Evolutionary conservation across 2,329 filamentous ascomycete genomes (phyloP).

Genomic region (Tolypocladium paradoxum): DNA sequence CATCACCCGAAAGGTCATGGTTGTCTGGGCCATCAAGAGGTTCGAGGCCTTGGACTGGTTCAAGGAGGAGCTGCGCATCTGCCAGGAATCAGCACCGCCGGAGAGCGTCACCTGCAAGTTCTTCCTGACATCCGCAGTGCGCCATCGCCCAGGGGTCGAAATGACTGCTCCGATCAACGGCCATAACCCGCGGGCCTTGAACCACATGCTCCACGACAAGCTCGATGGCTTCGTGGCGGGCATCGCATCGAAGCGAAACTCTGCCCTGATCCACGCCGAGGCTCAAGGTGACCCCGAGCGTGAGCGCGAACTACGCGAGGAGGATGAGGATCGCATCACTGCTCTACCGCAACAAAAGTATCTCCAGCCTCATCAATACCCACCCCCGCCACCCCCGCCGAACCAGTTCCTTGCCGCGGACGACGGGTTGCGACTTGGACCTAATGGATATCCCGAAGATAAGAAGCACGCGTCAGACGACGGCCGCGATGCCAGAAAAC

Average conservation of each 20-base stretch:
- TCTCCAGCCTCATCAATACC: constrained; percentile 40
- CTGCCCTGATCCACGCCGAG: constrained; percentile 70
- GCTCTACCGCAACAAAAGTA: constrained; percentile 63
- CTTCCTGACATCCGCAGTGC: constrained; percentile 68
- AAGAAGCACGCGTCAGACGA: constrained; percentile 19
- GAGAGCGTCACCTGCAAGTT: constrained; percentile 90
- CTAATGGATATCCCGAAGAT: constrained; percentile 29
- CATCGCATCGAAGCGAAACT: constrained; percentile 79
- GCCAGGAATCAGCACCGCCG: constrained; percentile 76
- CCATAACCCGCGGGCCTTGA: constrained; percentile 44
- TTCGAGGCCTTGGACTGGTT: constrained; percentile 97
- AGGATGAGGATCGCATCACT: constrained; percentile 77
- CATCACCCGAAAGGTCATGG: constrained; percentile 78
- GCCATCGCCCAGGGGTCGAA: constrained; percentile 20
- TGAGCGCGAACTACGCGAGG: constrained; percentile 66
- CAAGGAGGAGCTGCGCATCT: constrained; percentile 86
- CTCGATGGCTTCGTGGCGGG: constrained; percentile 81
- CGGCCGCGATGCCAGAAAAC: constrained; percentile 8
- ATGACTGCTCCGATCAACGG: constrained; percentile 34
- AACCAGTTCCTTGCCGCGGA: background rate
- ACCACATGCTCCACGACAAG: constrained; percentile 71
- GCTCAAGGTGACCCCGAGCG: constrained; percentile 68
- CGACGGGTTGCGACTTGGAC: constrained; percentile 2
- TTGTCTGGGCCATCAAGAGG: constrained; percentile 88
- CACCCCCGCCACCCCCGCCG: constrained; percentile 13